Evolutionary conservation across 1,284 basidiomycete species (phyloP).

Genomic region (Cystobasidium slooffiae): DNA sequence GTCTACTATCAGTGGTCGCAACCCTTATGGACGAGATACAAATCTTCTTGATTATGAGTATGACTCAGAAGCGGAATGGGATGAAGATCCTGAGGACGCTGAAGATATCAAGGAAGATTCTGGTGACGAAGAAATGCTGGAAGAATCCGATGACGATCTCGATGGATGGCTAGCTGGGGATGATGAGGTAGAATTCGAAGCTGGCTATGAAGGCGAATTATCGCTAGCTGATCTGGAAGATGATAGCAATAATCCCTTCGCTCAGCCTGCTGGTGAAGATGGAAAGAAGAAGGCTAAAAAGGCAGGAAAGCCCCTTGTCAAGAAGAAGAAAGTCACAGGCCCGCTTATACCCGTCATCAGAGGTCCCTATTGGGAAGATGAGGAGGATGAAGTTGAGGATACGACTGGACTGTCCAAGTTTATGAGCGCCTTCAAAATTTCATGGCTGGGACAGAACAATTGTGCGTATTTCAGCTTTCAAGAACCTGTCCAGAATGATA

Average conservation of each 20-base stretch:
- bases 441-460: constrained; percentile 26
- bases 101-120: constrained; percentile 65
- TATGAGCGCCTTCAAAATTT: constrained; percentile 28
- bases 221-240: constrained; percentile 63
- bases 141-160: constrained; percentile 48
- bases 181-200: constrained; percentile 62
- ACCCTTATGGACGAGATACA: constrained; percentile 71
- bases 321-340: constrained; percentile 69
- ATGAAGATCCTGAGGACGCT: constrained; percentile 71
- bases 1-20: constrained; percentile 70
- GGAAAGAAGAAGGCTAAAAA: constrained; percentile 50
- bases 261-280: constrained; percentile 52
- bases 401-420: constrained; percentile 17
- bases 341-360: constrained; percentile 75
- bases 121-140: constrained; percentile 48
- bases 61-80: constrained; percentile 85
- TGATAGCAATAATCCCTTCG: constrained; percentile 46
- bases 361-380: constrained; percentile 62
- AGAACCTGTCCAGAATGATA: not conserved
- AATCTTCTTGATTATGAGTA: constrained; percentile 75
- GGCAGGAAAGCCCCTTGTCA: constrained; percentile 55
- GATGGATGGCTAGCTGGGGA: constrained; percentile 59
- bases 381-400: constrained; percentile 54
- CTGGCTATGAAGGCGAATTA: constrained; percentile 67
- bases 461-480: not conserved